phyloP scores from a whole-genome alignment of 164 flowering plant species.

The Malania oleifera region DNA sequence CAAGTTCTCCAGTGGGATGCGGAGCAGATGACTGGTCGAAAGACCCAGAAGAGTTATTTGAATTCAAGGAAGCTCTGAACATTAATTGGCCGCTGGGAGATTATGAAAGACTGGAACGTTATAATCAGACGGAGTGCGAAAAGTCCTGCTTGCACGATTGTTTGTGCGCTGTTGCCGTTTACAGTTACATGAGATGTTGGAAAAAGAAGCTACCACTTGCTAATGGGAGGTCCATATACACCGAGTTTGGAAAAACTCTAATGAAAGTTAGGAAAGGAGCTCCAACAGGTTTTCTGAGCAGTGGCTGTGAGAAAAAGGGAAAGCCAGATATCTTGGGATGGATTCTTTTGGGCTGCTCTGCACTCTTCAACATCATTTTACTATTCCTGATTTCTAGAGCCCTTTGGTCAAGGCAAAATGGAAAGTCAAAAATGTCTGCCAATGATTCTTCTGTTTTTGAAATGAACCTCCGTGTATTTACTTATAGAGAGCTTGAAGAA shows the following conservation, averaged over 20 bases:
- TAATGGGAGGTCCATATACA: too few relatives aligned
- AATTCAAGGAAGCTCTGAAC: neutral
- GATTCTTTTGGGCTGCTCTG: too few relatives aligned
- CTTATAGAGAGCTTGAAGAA: constrained; percentile 11
- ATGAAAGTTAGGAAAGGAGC: neutral
- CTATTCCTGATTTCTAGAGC: too few relatives aligned
- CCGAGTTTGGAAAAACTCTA: too few relatives aligned
- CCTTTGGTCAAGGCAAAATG: neutral
- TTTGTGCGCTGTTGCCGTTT: constrained; percentile 14
- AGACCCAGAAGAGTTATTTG: neutral
- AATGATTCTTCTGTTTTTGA: constrained; percentile 3
- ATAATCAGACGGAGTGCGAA: constrained; percentile 5
- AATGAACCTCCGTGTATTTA: constrained; percentile 3
- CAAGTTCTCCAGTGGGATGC: neutral
- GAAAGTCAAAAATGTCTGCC: constrained; percentile 13
- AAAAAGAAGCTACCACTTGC: too few relatives aligned
- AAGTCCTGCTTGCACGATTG: constrained; percentile 20
- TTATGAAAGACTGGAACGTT: neutral
- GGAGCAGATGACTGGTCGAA: neutral
- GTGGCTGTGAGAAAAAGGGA: too few relatives aligned
- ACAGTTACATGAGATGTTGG: neutral
- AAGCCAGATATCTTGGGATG: too few relatives aligned
- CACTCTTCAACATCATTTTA: too few relatives aligned
- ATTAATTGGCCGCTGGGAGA: constrained; percentile 7
- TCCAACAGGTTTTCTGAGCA: neutral